These are phyloP conservation scores for Ogataea philodendri DNA, from an alignment of 805 yeast species.

Conservation along the genomic window DNA sequence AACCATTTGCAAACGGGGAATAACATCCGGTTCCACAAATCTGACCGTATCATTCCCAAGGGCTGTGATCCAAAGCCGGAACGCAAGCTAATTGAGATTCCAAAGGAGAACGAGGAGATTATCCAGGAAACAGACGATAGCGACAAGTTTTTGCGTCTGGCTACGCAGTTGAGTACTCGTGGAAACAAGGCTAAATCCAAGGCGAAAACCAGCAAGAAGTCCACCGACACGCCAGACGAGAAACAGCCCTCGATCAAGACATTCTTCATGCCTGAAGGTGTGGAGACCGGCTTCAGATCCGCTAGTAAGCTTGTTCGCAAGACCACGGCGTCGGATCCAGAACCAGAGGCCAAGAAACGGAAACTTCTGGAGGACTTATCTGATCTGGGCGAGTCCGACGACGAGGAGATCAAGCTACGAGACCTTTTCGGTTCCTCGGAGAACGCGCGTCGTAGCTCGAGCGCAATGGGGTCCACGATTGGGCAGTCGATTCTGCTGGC, in stretches of 20 bases:
- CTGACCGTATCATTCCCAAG: constrained; percentile 69
- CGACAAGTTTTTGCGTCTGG: constrained; percentile 59
- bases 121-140: constrained; percentile 47
- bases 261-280: constrained; percentile 75
- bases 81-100: constrained; percentile 57
- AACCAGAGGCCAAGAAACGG: constrained; percentile 15
- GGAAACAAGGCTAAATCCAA: constrained; percentile 35
- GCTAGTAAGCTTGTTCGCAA: constrained; percentile 47
- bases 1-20: constrained; percentile 53
- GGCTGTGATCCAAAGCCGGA: constrained; percentile 54
- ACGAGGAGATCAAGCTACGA: constrained; percentile 19
- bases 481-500: constrained; percentile 14
- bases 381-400: constrained; percentile 19
- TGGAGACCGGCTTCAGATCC: constrained; percentile 57
- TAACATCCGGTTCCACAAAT: constrained; percentile 41
- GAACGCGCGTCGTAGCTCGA: constrained; percentile 3
- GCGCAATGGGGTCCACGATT: constrained; percentile 12
- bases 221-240: constrained; percentile 3
- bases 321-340: constrained; percentile 24
- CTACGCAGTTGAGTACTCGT: constrained; percentile 61
- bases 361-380: constrained; percentile 14
- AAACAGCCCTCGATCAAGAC: constrained; percentile 32
- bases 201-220: constrained; percentile 10
- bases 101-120: constrained; percentile 62
- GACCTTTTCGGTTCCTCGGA: constrained; percentile 19